Base-by-base conservation (phyloP, 345 rosid genomes). In the Salix caprea region DNA sequence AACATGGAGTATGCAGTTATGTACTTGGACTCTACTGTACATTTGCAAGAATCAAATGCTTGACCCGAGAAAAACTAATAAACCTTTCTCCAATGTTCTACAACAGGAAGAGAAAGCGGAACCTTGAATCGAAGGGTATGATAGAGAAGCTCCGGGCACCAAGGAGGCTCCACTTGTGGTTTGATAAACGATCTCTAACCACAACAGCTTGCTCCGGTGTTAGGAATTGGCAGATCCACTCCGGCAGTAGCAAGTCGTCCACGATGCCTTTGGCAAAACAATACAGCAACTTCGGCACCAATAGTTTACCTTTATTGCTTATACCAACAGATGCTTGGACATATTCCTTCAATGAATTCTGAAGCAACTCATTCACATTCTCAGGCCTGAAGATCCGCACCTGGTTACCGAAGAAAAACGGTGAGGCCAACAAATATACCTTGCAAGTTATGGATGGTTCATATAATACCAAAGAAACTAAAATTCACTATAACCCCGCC, bases 201-300 rank as follows among this genome's bases (percentile, higher is more conserved):
- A 79, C 74, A 70, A 79, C 79, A 32, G 86, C 92, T 71, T 89
- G 91, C 77, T 85, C 79, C 28, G 83, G 82, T 2, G 73, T 56
- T 39, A 90, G 89, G 75, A 79, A 89, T 80, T 82, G 90, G 68
- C 92, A 85, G 52, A 90, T 84, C 94, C 94, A 89, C 32, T 84
- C 91, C 2, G 89, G 84, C 48, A 87, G 74, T 67, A 73, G 71
- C 10, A 76, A 69, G 73, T 89, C 90, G 34, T 87, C 83, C 7
- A 83, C 87, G 1, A 65, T 71, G 64, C 81, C 89, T 85, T 87
- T 89, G 75, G 84, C 81, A 66, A 79, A 86, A 78, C 85, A 84
- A 77, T 89, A 86, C 75, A 89, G 40, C 81, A 89, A 83, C 83
- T 89, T 87, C 16, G 94, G 92, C 64, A 89, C 85, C 80, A 89